phyloP scores from a whole-genome alignment of 768 basidiomycete species.

The Naganishia friedmannii region DNA sequence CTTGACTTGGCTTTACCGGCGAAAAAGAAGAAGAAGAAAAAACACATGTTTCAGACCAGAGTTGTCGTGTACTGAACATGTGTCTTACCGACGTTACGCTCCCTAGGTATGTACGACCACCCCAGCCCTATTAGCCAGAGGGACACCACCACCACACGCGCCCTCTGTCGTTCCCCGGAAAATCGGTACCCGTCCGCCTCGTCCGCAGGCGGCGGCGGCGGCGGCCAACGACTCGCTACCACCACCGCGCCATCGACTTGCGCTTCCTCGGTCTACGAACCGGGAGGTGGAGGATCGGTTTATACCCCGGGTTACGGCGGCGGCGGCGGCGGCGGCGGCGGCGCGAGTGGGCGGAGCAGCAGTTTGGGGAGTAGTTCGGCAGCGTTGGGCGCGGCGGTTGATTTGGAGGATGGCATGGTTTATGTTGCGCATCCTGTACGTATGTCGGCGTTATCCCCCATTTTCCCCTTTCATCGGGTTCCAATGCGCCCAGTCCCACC shows the following conservation, averaged over 20 bases:
- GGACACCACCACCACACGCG: background rate
- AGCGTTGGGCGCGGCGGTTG: constrained; percentile 18
- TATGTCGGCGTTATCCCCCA: background rate
- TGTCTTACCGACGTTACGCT: background rate
- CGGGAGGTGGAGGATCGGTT: background rate
- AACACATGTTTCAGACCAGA: too few species aligned
- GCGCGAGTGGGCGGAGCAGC: too few species aligned
- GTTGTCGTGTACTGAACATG: too few species aligned
- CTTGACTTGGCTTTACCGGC: too few species aligned
- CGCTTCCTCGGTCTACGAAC: constrained; percentile 4
- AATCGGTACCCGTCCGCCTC: background rate
- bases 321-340: background rate
- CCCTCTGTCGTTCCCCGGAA: constrained; percentile 5
- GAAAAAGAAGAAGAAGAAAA: too few species aligned
- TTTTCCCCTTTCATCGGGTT: too few species aligned
- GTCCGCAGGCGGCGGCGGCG: background rate
- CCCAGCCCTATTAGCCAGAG: background rate
- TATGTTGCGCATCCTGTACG: constrained; percentile 25
- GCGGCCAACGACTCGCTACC: background rate
- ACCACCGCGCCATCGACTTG: background rate
- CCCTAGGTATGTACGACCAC: background rate
- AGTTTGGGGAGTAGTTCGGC: constrained; percentile 10
- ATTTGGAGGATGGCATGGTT: constrained; percentile 22
- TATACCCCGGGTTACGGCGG: constrained; percentile 11
- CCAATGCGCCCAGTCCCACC: too few species aligned